These are phyloP conservation scores for Aspergillus pseudotamarii DNA, from an alignment of 2,329 filamentous ascomycete genomes.

Conservation along the genomic window DNA sequence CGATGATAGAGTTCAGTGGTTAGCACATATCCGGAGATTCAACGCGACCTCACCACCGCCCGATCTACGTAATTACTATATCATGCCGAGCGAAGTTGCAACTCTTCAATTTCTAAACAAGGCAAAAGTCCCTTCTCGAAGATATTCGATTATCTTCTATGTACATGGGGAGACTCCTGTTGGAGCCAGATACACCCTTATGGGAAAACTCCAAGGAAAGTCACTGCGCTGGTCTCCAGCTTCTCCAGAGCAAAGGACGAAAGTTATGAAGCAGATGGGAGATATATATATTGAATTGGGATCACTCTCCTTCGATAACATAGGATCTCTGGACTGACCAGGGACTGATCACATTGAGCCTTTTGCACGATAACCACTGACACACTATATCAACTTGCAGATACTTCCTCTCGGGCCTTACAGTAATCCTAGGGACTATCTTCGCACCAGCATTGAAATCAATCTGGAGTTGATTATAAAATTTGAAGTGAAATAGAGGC, in stretches of 20 bases:
- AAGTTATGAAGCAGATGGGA: conserved; percentile 42
- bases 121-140: conserved; percentile 42
- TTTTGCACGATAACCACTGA: conserved; percentile 45
- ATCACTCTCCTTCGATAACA: conserved; percentile 39
- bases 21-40: conserved; percentile 46
- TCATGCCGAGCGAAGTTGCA: conserved; percentile 46
- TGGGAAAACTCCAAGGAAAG: conserved; percentile 47
- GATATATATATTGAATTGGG: conserved; percentile 45
- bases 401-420: conserved; percentile 39
- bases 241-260: conserved; percentile 36
- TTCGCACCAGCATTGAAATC: conserved; percentile 35
- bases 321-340: conserved; percentile 40
- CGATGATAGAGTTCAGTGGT: conserved; percentile 48
- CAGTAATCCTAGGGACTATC: conserved; percentile 40
- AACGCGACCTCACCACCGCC: conserved; percentile 46
- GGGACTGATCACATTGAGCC: conserved; percentile 33
- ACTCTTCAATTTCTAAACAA: conserved; percentile 45
- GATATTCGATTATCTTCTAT: conserved; percentile 42
- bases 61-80: conserved; percentile 29
- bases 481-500: conserved; percentile 37
- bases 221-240: conserved; percentile 41
- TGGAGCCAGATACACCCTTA: conserved; percentile 47
- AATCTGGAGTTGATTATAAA: conserved; percentile 42
- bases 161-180: conserved; percentile 37
- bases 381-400: conserved; percentile 31